Evolutionary conservation across 768 basidiomycete genomes (phyloP), one percentile per base, ranked within the genome.

Genomic region (Lentinula detonsa): DNA sequence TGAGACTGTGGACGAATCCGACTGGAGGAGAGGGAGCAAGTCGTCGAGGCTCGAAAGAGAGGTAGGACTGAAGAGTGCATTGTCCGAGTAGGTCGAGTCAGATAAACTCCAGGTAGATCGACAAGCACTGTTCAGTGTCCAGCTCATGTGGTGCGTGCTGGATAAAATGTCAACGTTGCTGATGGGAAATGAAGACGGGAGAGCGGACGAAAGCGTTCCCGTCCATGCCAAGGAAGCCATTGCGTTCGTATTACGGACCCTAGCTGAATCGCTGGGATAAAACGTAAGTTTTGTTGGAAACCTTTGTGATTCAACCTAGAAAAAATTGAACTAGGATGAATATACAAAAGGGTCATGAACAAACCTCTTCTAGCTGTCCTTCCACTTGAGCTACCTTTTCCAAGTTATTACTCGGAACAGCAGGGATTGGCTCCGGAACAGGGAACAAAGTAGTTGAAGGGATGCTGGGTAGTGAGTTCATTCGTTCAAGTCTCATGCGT

Each of bases 171-270:
- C 59, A 34, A 18, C 51, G 45, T 37, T 35, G 28, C 31, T 18
- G 18, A 60, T 33, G 21, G 59, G 33, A 39, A 50, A 39, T 16
- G 23, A 39, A 18, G 33, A 34, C 7, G 59, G 58, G 45, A 43
- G 63, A 16, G 49, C 42, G 18, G 54, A 49, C 33, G 34, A 62
- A 42, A 5, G 66, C 1, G 63, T 54, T 16, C 72, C 72, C 46
- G 66, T 67, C 72, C 73, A 73, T 1, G 73, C 73, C 39, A 73
- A 69, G n/a, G 72, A 72, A n/a, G 70, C 70, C 48, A 73, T 64
- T 34, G 62, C 54, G 23, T 74, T 67, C 8, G 73, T 72, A 16
- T 59, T 67, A 13, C 37, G 18, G 18, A 40, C 50, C 11, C 37
- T 28, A 9, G 15, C n/a, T 34, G 9, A 33, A 16, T 35, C 37